These are phyloP conservation scores for Rhododendron molle DNA, from an alignment of 148 eudicot species.

Conservation along the genomic window DNA sequence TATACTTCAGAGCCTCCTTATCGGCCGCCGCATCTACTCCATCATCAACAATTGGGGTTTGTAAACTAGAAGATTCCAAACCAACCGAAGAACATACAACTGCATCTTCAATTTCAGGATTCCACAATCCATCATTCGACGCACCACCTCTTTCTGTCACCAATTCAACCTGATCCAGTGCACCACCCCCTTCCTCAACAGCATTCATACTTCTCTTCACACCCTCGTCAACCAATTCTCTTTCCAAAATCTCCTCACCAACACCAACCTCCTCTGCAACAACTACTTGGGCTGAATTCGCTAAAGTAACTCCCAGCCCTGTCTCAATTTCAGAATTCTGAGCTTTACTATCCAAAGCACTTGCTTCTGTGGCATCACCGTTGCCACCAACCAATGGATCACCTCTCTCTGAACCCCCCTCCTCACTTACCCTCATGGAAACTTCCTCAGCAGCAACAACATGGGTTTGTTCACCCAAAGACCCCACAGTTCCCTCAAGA, in stretches of 20 bases:
- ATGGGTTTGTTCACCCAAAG: neutral
- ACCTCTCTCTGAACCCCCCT: neutral
- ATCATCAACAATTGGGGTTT: constrained; percentile 6
- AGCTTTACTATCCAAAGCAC: constrained; percentile 4
- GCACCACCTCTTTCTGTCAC: neutral
- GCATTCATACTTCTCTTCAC: neutral
- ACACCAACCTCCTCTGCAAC: constrained; percentile 1
- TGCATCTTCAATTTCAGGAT: constrained; percentile 12
- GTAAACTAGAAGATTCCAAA: constrained; percentile 1
- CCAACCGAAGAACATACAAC: constrained; percentile 7
- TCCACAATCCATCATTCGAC: neutral
- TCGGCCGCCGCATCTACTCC: neutral
- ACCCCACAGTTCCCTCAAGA: constrained; percentile 7
- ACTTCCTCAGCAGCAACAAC: constrained; percentile 15
- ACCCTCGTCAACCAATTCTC: neutral
- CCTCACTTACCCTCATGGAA: neutral
- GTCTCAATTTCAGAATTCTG: constrained; percentile 8
- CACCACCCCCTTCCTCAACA: constrained; percentile 9
- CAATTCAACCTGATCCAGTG: neutral
- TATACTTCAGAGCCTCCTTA: neutral
- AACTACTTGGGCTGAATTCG: constrained; percentile 9
- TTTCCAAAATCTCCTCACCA: neutral
- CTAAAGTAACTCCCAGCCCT: constrained; percentile 7
- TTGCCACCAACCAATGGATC: constrained; percentile 9
- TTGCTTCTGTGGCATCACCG: constrained; percentile 3